These are phyloP conservation scores for Tetrapisispora namnaoensis DNA, from an alignment of 805 yeast genomes.

Conservation along the genomic window DNA sequence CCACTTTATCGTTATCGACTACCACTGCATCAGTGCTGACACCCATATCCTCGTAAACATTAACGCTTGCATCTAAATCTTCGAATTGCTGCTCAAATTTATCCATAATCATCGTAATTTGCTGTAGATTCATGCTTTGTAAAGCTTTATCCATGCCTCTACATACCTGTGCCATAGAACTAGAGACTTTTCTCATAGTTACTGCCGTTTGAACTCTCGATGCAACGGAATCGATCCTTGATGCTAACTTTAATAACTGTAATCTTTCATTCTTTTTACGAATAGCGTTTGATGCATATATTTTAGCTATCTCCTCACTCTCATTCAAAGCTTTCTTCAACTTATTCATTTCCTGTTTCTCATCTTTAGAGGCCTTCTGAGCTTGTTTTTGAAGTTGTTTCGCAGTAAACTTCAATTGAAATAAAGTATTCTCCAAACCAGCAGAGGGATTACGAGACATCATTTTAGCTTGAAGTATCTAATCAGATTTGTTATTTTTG, in stretches of 20 bases:
- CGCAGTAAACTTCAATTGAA: slow-evolving; percentile 64
- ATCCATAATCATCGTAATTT: slow-evolving; percentile 91
- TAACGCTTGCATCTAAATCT: slow-evolving; percentile 87
- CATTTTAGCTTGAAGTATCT: neutral
- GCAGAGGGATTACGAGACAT: slow-evolving; percentile 27
- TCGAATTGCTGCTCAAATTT: slow-evolving; percentile 94
- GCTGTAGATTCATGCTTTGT: slow-evolving; percentile 90
- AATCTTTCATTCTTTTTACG: slow-evolving; percentile 82
- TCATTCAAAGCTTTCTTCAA: slow-evolving; percentile 52
- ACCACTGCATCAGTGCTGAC: slow-evolving; percentile 77
- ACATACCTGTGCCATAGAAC: slow-evolving; percentile 87
- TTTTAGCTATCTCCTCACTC: slow-evolving; percentile 74
- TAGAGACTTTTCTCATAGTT: slow-evolving; percentile 91
- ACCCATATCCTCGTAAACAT: slow-evolving; percentile 87
- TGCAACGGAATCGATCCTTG: slow-evolving; percentile 92
- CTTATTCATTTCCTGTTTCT: slow-evolving; percentile 73
- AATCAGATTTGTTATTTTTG: too few relatives aligned
- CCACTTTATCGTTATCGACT: slow-evolving; percentile 94
- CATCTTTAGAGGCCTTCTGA: slow-evolving; percentile 82
- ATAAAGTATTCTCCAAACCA: slow-evolving; percentile 28
- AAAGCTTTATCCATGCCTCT: slow-evolving; percentile 94
- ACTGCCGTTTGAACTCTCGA: slow-evolving; percentile 95
- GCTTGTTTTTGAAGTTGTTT: slow-evolving; percentile 89
- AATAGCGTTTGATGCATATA: slow-evolving; percentile 93
- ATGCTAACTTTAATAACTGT: slow-evolving; percentile 69